phyloP scores from a whole-genome alignment of 1,284 basidiomycete genomes.

The Wallemia mellicola region DNA sequence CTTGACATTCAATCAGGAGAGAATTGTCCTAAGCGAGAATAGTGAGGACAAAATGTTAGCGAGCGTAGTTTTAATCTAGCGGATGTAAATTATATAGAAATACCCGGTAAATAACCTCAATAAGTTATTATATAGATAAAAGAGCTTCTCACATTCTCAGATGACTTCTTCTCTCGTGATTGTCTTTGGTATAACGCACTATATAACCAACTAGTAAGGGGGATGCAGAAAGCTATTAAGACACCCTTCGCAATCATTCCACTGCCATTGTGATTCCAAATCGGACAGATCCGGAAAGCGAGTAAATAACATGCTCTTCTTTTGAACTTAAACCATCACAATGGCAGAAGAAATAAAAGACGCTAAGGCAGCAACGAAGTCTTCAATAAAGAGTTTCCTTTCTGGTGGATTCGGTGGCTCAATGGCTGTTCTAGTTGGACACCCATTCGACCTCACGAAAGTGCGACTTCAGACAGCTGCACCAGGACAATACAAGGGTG shows the following conservation, averaged over 20 bases:
- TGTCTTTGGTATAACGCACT: too few relatives aligned
- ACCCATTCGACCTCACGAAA: constrained; percentile 93
- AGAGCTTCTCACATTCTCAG: too few relatives aligned
- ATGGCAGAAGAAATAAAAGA: neutral
- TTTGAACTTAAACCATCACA: neutral
- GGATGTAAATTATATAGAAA: too few relatives aligned
- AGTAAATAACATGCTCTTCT: neutral
- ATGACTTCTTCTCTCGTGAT: too few relatives aligned
- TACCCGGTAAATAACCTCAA: too few relatives aligned
- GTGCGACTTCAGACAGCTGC: constrained; percentile 79
- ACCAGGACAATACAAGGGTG: constrained; percentile 68
- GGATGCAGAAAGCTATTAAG: too few relatives aligned
- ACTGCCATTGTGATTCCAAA: neutral
- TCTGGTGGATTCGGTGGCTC: constrained; percentile 76
- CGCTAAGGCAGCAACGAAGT: constrained; percentile 19
- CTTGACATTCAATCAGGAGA: too few relatives aligned
- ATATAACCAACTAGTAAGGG: too few relatives aligned
- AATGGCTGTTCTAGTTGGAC: constrained; percentile 63
- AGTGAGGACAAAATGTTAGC: too few relatives aligned
- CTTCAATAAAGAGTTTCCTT: constrained; percentile 41
- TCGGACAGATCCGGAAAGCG: neutral
- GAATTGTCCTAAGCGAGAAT: too few relatives aligned
- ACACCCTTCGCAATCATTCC: neutral
- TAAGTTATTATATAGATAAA: too few relatives aligned
- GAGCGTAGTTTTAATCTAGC: too few relatives aligned